Base-by-base conservation (phyloP, 352 stramenopile genomes). In the Plasmopara viticola region DNA sequence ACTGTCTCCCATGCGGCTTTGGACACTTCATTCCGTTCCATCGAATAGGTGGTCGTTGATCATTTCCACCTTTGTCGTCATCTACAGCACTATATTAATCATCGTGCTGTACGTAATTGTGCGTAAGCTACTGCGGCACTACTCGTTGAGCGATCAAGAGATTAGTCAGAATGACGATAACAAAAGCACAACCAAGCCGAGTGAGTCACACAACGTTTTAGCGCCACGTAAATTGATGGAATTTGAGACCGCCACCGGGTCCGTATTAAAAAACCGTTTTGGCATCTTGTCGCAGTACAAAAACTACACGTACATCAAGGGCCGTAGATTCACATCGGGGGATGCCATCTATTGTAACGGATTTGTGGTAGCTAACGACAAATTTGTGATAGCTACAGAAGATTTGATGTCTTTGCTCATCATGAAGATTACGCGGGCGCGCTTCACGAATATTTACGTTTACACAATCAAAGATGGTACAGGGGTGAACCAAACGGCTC, bases 341-440 rank as follows among this genome's bases (percentile, higher is more conserved):
- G 72, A 82, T 12, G 73, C 69, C 2, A 77, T 87, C 39, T 85
- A 81, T 58, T 72, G 73, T 57, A 80, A 70, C 44, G 76, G 73
- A 1, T 86, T 68, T 43, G 66, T 86, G 10, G 68, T 84, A 44
- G 70, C 64, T 9, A 75, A 78, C 51, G 56, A 64, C 41, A 78
- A 75, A 49, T 80, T 69, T 30, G 55, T 82, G n/a, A 61, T 85
- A n/a, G 51, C 46, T 1, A 73, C 68, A 0, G 60, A 68, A 44
- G 70, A 84, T 45, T 53, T 75, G 18, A 52, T 61, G 47, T 58
- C 60, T 5, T 57, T 81, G 9, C 38, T 75, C 29, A 43, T 75
- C 31, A 79, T 80, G 61, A 78, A 79, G 58, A 44, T 79, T 28
- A 56, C 61, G 10, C 51, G 56, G 13, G 49, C 50, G 7, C 67